Base-by-base conservation (phyloP, 257 asterid species). In the Primulina huaijiensis region DNA sequence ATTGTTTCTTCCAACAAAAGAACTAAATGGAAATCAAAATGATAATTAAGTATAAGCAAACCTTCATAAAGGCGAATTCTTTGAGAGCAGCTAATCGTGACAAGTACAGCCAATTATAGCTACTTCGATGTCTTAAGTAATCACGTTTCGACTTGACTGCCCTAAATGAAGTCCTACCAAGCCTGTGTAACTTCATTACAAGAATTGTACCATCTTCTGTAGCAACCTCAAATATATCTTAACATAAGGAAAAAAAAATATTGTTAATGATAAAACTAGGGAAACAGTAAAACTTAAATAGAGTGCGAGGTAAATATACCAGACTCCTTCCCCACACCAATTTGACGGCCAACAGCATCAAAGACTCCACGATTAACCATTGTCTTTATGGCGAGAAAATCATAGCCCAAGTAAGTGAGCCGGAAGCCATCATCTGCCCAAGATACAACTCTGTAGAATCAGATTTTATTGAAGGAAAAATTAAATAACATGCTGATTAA, bases 1-100 rank as follows among this genome's bases (percentile, higher is more conserved):
- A 72, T 78, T 14, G 9, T 62, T 69, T 25, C 71, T 57, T 59
- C 76, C 52, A 38, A 56, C 12, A 68, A 30, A 34, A 33, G 31
- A 31, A 71, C n/a, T 23, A 60, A 61, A 37, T n/a, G 23, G 30
- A 21, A 46, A 72, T n/a, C 62, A 37, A 30, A 53, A 64, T 38
- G 64, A 12, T 14, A 31, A 33, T 16, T 20, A 50, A 38, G 9
- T 37, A 30, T 65, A 67, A 52, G 4, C 68, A 63, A 60, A 91
- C 97, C 99, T 91, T 94, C 99, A 94, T 94, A 80, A 94, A 94
- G 72, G 99, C 95, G 77, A 81, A 94, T 80, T 94, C 99, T 72
- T 91, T 94, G 74, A 91, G 94, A 19, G 99, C 99, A 76, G 99
- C 99, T 69, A 94, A 96, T 25, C 99, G 90, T 3, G 99, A 94